Evolutionary conservation across 805 yeast species (phyloP), one percentile per base, ranked within the genome.

Genomic region (Schwanniomyces vanrijiae): DNA sequence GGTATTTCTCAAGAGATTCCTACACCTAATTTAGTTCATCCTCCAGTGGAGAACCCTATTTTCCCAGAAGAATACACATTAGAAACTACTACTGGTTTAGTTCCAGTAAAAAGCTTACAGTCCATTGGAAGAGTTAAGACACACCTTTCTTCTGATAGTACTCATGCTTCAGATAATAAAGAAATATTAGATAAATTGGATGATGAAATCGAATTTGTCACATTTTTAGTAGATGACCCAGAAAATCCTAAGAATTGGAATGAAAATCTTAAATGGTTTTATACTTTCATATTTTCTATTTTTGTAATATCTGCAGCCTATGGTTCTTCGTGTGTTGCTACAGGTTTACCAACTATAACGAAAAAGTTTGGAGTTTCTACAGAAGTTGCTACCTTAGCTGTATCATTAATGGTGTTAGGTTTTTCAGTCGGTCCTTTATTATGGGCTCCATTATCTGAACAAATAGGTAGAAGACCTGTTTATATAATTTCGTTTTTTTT

Each of bases 31-130:
- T 67, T 83, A 34, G 57, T 69, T 56, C 42, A 55, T 24, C 73
- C 76, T 3, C 72, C 73, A 33, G 74, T 79, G 20, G 77, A 75
- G 49, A 77, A 78, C 52, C 87, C 92, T 13, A 84, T 90, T 29
- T 90, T 90, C 75, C 97, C 97, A 7, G 97, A 90, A 72, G 96
- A 90, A 63, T 90, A 88, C 64, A 86, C 90, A 5, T 54, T 90
- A 65, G 97, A 90, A 71, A 90, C 97, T 0, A 77, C 78, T 44
- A 88, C 96, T 5, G 97, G 97, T 52, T 73, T 90, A 45, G 97
- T 90, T 11, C 94, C 92, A 1, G 88, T 84, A 1, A 71, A 81
- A 37, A 86, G 96, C 1, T 71, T 90, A 55, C 86, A 78, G 40
- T 73, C 77, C 7, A 51, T 88, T 28, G 94, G 96, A 29, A 78